Base-by-base conservation (phyloP, 257 asterid species). In the Solanum dulcamara region DNA sequence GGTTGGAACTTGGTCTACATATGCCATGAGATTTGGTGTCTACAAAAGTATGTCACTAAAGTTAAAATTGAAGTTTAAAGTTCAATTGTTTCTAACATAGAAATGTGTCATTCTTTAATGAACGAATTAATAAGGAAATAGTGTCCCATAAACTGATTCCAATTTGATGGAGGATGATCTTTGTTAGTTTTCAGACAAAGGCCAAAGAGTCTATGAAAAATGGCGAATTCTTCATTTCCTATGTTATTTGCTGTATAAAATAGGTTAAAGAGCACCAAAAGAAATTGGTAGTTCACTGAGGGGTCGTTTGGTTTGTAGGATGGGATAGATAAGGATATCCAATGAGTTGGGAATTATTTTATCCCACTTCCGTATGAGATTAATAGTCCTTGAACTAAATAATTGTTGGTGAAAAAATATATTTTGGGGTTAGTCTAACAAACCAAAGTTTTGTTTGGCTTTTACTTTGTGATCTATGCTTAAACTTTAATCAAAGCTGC, bases 171-270 rank as follows among this genome's bases (percentile, higher is more conserved):
- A 48, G 6, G 12, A 48, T 74, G 1, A 82, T 82, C 28, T 66
- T 12, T 28, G 32, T 84, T 2, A 51, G 50, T 80, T 84, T 84
- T 7, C 83, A 86, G 6, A 71, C 86, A 7, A 85, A 85, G 44
- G 4, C 70, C 88, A 11, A 85, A 85, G 44, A 90, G 91, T 53
- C 91, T 87, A 5, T 89, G 84, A 5, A 51, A 88, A 68, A 68
- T 80, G 7, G 87, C 2, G 50, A 87, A 85, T 87, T 85, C 90
- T 1, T 55, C n/a, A n/a, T n/a, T n/a, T n/a, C n/a, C n/a, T n/a
- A n/a, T n/a, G n/a, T n/a, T n/a, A n/a, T n/a, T n/a, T n/a, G n/a
- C n/a, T 55, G 62, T 55, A 55, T 20, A 55, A 55, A 55, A 20
- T 55, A 55, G 11, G 62, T 18, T 26, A 53, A 18, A 7, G 24